A percentile compares a stretch with the other conserved stretches of the same genome.
Conservation (phyloP, 73 alveolate genomes). For the Urostyla sp. region DNA sequence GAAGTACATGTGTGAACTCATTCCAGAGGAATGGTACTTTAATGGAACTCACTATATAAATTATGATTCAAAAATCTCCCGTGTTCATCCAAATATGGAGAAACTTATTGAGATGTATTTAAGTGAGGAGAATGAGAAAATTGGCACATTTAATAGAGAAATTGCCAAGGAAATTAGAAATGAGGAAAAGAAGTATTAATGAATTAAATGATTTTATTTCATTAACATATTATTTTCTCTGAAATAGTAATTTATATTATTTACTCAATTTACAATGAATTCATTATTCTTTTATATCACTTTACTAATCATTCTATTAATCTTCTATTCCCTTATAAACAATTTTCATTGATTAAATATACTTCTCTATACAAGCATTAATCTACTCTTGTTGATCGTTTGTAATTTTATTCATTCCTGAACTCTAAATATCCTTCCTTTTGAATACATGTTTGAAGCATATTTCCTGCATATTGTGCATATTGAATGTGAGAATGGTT, state of each 20-base stretch:
- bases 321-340: constrained; percentile 15
- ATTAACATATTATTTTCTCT: background rate
- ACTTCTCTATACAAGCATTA: constrained; percentile 54
- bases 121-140: constrained; percentile 61
- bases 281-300: no score
- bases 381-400: background rate
- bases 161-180: constrained; percentile 69
- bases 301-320: no score
- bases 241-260: no score
- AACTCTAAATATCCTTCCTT: constrained; percentile 4
- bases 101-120: constrained; percentile 36
- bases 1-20: constrained; percentile 16
- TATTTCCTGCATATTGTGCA: constrained; percentile 59
- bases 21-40: constrained; percentile 57
- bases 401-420: background rate
- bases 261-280: no score
- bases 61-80: constrained; percentile 40
- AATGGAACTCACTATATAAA: constrained; percentile 65
- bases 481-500: constrained; percentile 40
- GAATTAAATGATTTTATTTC: no score
- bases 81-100: constrained; percentile 65
- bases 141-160: constrained; percentile 66
- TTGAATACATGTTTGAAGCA: constrained; percentile 58
- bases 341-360: constrained; percentile 41
- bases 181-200: constrained; percentile 46